Base-by-base conservation (phyloP, 768 basidiomycete genomes). In the Amanita thiersii region DNA sequence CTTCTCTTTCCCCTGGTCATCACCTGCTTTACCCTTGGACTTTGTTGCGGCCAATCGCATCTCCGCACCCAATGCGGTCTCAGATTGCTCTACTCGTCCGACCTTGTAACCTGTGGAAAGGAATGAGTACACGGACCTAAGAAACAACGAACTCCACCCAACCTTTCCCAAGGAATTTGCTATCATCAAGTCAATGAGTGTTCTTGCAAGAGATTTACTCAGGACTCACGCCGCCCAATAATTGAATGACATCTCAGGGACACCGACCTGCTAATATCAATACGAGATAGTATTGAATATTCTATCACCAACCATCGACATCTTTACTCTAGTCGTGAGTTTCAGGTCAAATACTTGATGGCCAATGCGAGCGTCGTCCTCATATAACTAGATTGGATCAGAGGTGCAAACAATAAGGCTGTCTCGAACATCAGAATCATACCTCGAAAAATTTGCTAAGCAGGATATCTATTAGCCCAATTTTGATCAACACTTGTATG, bases 271-370 rank as follows among this genome's bases (percentile, higher is more conserved):
- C 17, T 43, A 23, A 24, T 24, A 31, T 36, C 28, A 28, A 36
- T 31, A 21, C 26, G 31, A 32, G 30, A 33, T 40, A 28, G 26
- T 34, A 5, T 43, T 10, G 17, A 11, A 19, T 33, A 12, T 7
- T 11, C n/a, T 28, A n/a, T 29, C n/a, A n/a, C n/a, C n/a, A n/a
- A 88, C 94, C 94, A 99, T 99, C 47, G 83, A 91, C 96, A 99
- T 99, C 62, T 98, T 98, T 34, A 98, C 96, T 47, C 96, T 69
- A 42, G 82, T 72, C 0, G 87, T 90, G 25, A 90, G 69, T 55
- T 99, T 98, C 44, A 99, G 65, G 52, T 98, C 96, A 56, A 99
- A 99, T 42, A 93, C 81, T 52, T 81, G 83, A 58, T 98, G 91
- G 1, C 96, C 96, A 38, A 90, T 75, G 9, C 84, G 73, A 1